Conservation (phyloP, 2,329 filamentous ascomycete genomes). For the Alternaria solani region DNA sequence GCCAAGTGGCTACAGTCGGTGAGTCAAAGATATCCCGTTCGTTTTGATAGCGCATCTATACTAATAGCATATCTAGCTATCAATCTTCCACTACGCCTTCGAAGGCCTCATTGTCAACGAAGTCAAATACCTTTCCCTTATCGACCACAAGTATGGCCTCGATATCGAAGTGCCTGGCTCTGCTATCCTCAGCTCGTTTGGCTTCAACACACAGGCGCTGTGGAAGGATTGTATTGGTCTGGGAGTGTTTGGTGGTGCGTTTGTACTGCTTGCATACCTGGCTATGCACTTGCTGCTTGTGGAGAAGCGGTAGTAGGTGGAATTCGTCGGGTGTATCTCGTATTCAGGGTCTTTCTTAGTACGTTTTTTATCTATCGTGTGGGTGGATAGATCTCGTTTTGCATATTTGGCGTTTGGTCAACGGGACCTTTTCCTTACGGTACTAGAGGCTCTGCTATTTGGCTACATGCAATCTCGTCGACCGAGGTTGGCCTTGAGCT, state of each 20-base stretch:
- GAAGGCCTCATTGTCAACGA: slow-evolving; percentile 98
- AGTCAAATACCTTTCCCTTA: slow-evolving; percentile 85
- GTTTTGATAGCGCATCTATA: neutral
- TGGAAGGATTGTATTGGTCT: slow-evolving; percentile 86
- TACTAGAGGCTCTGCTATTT: neutral
- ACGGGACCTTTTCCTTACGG: neutral
- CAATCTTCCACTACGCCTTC: slow-evolving; percentile 98
- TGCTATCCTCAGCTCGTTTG: slow-evolving; percentile 92
- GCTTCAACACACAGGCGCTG: slow-evolving; percentile 85
- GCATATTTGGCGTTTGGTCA: slow-evolving; percentile 5
- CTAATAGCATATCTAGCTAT: slow-evolving; percentile 63
- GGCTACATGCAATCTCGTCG: neutral
- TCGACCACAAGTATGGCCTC: slow-evolving; percentile 94
- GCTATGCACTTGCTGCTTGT: slow-evolving; percentile 95
- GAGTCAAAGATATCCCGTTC: slow-evolving; percentile 45
- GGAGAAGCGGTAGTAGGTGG: slow-evolving; percentile 73
- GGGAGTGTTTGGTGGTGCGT: slow-evolving; percentile 80
- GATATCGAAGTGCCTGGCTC: slow-evolving; percentile 96
- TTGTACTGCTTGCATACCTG: slow-evolving; percentile 85
- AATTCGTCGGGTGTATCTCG: neutral
- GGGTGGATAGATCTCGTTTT: neutral
- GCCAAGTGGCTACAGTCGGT: slow-evolving; percentile 88
- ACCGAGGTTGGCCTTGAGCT: neutral
- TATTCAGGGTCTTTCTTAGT: neutral
- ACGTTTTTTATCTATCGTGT: neutral